phyloP scores from a whole-genome alignment of 2,329 filamentous ascomycete genomes.

The Hymenoscyphus albidus region DNA sequence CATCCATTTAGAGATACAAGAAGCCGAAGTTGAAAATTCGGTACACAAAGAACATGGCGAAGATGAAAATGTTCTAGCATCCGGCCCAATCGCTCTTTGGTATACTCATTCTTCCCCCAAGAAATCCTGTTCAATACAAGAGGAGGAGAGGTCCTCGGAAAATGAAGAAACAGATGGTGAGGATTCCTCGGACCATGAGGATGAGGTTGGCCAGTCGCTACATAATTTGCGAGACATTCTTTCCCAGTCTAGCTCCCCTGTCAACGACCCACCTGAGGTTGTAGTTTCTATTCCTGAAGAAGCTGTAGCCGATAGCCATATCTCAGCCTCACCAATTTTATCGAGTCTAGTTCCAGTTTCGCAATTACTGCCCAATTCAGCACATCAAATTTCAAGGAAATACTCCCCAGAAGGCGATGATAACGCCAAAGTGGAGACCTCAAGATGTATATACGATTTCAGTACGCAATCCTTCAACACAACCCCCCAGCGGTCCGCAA shows the following conservation, averaged over 20 bases:
- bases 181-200: neutral
- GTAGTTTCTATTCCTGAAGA: neutral
- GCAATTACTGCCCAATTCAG: neutral
- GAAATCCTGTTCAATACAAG: neutral
- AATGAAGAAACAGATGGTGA: neutral
- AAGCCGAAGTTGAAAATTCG: neutral
- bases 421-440: neutral
- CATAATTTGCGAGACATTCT: neutral
- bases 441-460: conserved; percentile 10
- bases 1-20: neutral
- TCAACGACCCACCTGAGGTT: neutral
- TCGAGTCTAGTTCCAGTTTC: neutral
- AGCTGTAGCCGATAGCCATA: neutral
- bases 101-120: neutral
- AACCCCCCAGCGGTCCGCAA: conserved; percentile 17
- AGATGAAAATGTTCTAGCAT: conserved; percentile 2
- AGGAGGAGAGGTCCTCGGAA: neutral
- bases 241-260: neutral
- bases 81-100: neutral
- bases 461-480: conserved; percentile 27
- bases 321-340: neutral
- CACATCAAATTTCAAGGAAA: neutral
- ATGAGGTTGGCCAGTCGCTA: neutral
- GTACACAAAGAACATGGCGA: neutral
- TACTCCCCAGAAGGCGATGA: neutral